A percentile compares a stretch with the other conserved stretches of the same genome.
Conservation (phyloP, 345 rosid species). For the Rhodomyrtus tomentosa region DNA sequence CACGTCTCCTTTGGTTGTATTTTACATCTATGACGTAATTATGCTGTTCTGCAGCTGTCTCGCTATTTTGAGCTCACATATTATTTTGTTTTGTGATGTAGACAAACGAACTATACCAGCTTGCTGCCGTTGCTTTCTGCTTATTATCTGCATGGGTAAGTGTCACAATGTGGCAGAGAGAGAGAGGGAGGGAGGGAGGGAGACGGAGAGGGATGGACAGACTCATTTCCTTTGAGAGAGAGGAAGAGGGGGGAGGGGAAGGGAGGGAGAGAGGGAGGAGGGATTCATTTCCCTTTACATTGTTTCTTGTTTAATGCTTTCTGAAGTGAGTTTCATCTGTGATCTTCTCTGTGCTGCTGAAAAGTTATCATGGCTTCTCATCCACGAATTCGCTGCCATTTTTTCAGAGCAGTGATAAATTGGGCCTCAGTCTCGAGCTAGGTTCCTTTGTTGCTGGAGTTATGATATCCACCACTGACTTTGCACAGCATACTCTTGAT, state of each 20-base stretch:
- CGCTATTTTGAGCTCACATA: background rate
- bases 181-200: too few species aligned
- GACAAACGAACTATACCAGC: slow-evolving; percentile 99
- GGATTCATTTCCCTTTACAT: too few species aligned
- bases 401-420: slow-evolving; percentile 99
- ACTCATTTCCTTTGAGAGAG: too few species aligned
- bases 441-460: slow-evolving; percentile 99
- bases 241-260: too few species aligned
- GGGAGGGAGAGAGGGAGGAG: too few species aligned
- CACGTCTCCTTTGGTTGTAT: background rate
- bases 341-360: background rate
- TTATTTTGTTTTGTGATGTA: slow-evolving; percentile 7
- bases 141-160: slow-evolving; percentile 98
- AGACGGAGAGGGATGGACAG: too few species aligned
- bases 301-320: too few species aligned
- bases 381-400: slow-evolving; percentile 14
- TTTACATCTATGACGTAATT: background rate
- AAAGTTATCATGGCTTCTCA: background rate
- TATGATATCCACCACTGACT: slow-evolving; percentile 95
- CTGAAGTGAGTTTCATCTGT: too few species aligned
- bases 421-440: slow-evolving; percentile 98
- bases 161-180: background rate
- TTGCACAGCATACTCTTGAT: slow-evolving; percentile 90
- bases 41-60: background rate
- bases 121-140: slow-evolving; percentile 98